Base-by-base conservation (phyloP, 1,284 basidiomycete species). In the Erythrobasidium hasegawianum region DNA sequence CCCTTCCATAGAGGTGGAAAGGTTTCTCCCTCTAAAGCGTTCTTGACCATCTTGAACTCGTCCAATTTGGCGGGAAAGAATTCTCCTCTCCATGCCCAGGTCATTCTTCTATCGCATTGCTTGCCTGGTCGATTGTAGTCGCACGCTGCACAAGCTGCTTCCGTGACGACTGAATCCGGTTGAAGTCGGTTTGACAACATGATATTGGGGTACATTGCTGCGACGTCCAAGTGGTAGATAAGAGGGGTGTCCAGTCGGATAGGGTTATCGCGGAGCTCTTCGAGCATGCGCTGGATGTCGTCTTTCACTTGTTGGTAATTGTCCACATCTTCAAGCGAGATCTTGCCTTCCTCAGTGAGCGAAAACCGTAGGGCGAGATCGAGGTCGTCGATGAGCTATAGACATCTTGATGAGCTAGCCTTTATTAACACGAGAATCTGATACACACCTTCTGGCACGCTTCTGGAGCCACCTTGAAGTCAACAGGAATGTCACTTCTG, bases 201-300 rank as follows among this genome's bases (percentile, higher is more conserved):
- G 85, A 99, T 98, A 80, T 98, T 99, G 67, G 96, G 96, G 76
- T 99, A 98, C 96, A 99, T 99, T 72, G 96, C 96, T 1, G 96
- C 96, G 69, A 99, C 96, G 76, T 99, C 96, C 75, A 98, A 80
- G 79, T 99, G 96, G 79, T 99, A 99, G 76, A 99, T 98, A 71
- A 98, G 85, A 0, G 96, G 96, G 24, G 86, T 87, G 80, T 97
- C 95, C 59, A 84, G 83, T 18, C 94, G 89, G 59, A 85, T 83
- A 0, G 96, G 95, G 57, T 89, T 85, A 79, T 98, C 94, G 24
- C 93, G 90, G 81, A 98, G 87, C 69, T 85, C 77, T 76, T 96
- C 93, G 22, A 99, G 85, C 64, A 87, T 86, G 0, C 81, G 75
- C 69, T 83, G 83, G 69, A 99, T 96, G 71, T 88, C 80, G 10